phyloP scores from a whole-genome alignment of 163 green algal species.

The Scenedesmus sp. region DNA sequence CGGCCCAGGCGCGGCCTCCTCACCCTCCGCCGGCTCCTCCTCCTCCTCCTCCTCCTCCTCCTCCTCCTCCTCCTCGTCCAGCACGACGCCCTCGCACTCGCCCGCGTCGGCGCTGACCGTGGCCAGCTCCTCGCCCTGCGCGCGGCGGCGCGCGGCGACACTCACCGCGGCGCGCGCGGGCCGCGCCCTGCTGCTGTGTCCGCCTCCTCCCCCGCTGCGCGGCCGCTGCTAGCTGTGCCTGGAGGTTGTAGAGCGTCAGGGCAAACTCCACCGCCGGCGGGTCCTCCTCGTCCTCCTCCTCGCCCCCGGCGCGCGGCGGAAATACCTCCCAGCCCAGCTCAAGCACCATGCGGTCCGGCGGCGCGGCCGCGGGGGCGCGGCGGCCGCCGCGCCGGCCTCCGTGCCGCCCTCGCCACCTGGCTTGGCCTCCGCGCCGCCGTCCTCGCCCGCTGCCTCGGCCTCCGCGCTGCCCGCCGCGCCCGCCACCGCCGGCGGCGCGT shows the following conservation, averaged over 20 bases:
- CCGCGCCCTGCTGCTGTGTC: background rate
- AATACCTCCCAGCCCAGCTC: slow-evolving; percentile 64
- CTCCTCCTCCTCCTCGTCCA: slow-evolving; percentile 54
- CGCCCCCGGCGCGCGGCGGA: slow-evolving; percentile 22
- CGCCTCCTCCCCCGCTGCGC: background rate
- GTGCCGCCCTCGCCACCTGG: too few species aligned
- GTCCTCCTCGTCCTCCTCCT: slow-evolving; percentile 54
- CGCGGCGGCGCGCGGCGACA: too few species aligned
- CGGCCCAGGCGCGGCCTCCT: too few species aligned
- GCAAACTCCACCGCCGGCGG: slow-evolving; percentile 51
- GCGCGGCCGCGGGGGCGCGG: background rate
- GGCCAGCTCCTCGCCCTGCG: slow-evolving; percentile 67
- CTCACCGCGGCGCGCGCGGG: too few species aligned
- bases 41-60: slow-evolving; percentile 44
- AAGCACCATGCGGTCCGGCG: slow-evolving; percentile 48
- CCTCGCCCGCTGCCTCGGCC: background rate
- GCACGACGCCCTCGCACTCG: slow-evolving; percentile 58
- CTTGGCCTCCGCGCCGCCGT: background rate
- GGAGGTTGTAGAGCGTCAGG: slow-evolving; percentile 55
- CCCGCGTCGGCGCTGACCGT: slow-evolving; percentile 49
- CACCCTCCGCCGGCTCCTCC: slow-evolving; percentile 6
- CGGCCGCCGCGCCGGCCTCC: background rate
- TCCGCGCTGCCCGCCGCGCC: background rate
- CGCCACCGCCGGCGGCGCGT: background rate
- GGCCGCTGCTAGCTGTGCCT: too few species aligned